Base-by-base conservation (phyloP, 1,284 basidiomycete species). In the Tremellales sp. region DNA sequence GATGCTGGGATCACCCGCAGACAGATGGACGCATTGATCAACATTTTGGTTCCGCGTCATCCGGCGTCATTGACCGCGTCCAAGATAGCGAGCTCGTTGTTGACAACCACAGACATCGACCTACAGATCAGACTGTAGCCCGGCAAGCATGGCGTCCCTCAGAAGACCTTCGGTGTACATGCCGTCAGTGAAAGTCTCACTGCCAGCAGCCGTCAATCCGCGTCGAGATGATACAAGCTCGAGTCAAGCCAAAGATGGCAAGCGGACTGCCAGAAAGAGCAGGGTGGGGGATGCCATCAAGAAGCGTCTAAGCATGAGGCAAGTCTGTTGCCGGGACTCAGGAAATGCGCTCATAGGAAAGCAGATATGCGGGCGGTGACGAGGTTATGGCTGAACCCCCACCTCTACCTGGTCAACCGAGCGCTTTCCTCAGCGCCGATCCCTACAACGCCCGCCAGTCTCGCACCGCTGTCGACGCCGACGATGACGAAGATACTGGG, bases 231-330 rank as follows among this genome's bases (percentile, higher is more conserved):
- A 40, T 15, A 15, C 21, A 29, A 33, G 26, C 12, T 25, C 51
- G 29, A 13, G 29, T n/a, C n/a, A 15, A 29, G 53, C 53, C 17
- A 40, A 43, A 25, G 54, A 53, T 17, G 48, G 51, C 33, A 59
- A 57, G 36, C 52, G 51, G 27, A 63, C 67, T 48, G 60, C 58
- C 15, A 54, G 70, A 31, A 87, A 85, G 70, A 84, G 85, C 50
- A 80, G 84, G 49, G 85, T 93, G 49, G 88, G 89, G 70, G 90
- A 92, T 80, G 89, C 87, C 77, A 89, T 93, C 74, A 89, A 89
- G 81, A 88, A 89, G 75, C 85, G 90, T 57, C 84, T 92, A 83
- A 90, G 88, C 15, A 87, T 85, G 80, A 82, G 89, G 68, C 93
- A 45, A 45, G 70, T 58, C 10, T 40, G 26, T 40, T 19, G 22